A percentile compares a stretch with the other conserved stretches of the same genome.
Conservation (phyloP, 2,329 filamentous ascomycete genomes). For the Sporothrix sp. region DNA sequence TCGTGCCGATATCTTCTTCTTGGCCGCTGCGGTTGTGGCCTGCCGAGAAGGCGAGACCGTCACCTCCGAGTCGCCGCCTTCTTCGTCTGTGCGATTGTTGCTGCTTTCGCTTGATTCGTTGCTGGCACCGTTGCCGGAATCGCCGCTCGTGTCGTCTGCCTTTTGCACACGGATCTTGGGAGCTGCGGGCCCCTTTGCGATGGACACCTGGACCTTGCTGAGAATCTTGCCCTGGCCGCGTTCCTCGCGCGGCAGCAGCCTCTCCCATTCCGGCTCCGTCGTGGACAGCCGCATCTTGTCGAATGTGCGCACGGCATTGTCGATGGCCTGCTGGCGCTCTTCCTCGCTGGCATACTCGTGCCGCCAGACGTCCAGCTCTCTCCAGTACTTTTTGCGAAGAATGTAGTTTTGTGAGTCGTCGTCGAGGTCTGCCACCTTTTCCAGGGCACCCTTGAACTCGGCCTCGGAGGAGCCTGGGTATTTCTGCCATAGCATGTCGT, state of each 20-base stretch:
- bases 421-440: slow-evolving; percentile 49
- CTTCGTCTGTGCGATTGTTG: slow-evolving; percentile 21
- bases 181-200: slow-evolving; percentile 41
- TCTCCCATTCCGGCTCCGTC: slow-evolving; percentile 51
- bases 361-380: slow-evolving; percentile 54
- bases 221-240: slow-evolving; percentile 50
- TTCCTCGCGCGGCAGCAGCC: slow-evolving; percentile 47
- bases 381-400: slow-evolving; percentile 49
- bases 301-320: slow-evolving; percentile 50
- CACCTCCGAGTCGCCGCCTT: slow-evolving; percentile 16
- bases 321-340: slow-evolving; percentile 49
- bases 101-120: slow-evolving; percentile 30
- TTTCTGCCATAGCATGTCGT: slow-evolving; percentile 38
- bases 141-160: slow-evolving; percentile 34
- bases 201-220: slow-evolving; percentile 50
- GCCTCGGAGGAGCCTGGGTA: slow-evolving; percentile 39
- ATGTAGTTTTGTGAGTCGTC: slow-evolving; percentile 41
- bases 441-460: slow-evolving; percentile 45
- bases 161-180: slow-evolving; percentile 43
- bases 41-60: slow-evolving; percentile 27
- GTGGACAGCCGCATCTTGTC: slow-evolving; percentile 49
- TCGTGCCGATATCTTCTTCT: slow-evolving; percentile 44
- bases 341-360: slow-evolving; percentile 46
- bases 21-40: slow-evolving; percentile 18
- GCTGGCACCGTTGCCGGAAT: slow-evolving; percentile 29